These are phyloP conservation scores for Lecanicillium sp. DNA, from an alignment of 2,329 filamentous ascomycete genomes.

Conservation along the genomic window DNA sequence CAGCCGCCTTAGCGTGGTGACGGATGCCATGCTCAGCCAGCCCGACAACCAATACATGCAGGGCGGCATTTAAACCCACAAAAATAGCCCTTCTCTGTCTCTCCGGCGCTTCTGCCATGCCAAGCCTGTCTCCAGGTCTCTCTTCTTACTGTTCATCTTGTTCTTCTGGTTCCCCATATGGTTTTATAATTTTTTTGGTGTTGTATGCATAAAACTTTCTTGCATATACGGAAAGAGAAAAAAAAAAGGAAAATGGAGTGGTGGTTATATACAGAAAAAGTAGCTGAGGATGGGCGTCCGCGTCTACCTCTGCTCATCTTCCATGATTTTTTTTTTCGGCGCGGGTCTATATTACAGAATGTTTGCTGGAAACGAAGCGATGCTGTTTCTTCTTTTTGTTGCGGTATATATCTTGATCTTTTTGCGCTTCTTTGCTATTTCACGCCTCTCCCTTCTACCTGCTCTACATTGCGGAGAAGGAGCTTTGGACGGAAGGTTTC, in stretches of 20 bases:
- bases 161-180: neutral
- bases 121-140: slow-evolving; percentile 16
- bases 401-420: slow-evolving; percentile 5
- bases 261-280: neutral
- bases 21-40: slow-evolving; percentile 26
- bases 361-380: slow-evolving; percentile 6
- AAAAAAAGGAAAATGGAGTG: neutral
- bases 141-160: slow-evolving; percentile 10
- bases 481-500: slow-evolving; percentile 4
- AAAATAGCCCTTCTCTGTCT: slow-evolving; percentile 21
- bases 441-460: neutral
- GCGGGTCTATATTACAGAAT: slow-evolving; percentile 1
- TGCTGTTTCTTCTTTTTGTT: slow-evolving; percentile 4
- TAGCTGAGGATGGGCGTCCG: neutral
- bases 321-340: slow-evolving; percentile 1
- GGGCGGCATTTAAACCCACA: slow-evolving; percentile 24
- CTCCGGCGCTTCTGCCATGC: slow-evolving; percentile 13
- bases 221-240: neutral
- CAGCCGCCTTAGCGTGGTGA: slow-evolving; percentile 32
- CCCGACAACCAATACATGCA: slow-evolving; percentile 27
- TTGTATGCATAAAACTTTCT: neutral
- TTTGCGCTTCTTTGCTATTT: neutral
- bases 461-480: neutral
- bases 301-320: neutral
- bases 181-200: neutral